Base-by-base conservation (phyloP, 805 yeast genomes). In the Zygosaccharomyces bailii region DNA sequence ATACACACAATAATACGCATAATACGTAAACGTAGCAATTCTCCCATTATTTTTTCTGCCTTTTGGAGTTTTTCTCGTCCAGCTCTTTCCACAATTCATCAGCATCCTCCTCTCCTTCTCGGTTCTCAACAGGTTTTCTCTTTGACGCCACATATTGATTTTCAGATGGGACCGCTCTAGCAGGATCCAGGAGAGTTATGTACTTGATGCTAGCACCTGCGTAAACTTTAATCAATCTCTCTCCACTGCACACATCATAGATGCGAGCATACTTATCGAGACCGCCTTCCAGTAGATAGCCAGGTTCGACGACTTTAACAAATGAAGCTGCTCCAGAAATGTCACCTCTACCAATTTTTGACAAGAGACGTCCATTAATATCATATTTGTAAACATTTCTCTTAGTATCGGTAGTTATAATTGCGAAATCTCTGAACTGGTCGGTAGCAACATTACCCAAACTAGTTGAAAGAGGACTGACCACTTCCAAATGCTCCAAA, bases 201-300 rank as follows among this genome's bases (percentile, higher is more conserved):
- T 21, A 43, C 40, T 55, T 55, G 16, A 87, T 72, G 59, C 86
- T 88, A 4, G 87, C 77, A 1, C 95, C 95, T 20, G 84, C 57
- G 55, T 77, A 91, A 4, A 86, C 84, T 58, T 88, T 88, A 5
- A 80, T 88, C 10, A 67, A 41, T 39, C 79, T 69, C 34, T 77
- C 76, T 41, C 95, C 73, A 1, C 80, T 66, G 1, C 67, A 67
- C 4, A 80, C 60, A 48, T 88, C 84, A 64, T 77, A 91, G 3
- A 86, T 86, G 46, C 96, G 75, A 20, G 87, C 72, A 56, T 88
- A 91, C 56, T 96, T 74, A 59, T 93, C 99, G 17, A 90, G 73
- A 0, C 96, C 95, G 34, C 95, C 97, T 14, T 86, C 73, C 2
- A 81, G 80, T 5, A 90, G 57, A 21, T 83, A 59, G 7, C 72